phyloP scores from a whole-genome alignment of 2,329 filamentous ascomycete genomes.

The Colletotrichum somersetense region DNA sequence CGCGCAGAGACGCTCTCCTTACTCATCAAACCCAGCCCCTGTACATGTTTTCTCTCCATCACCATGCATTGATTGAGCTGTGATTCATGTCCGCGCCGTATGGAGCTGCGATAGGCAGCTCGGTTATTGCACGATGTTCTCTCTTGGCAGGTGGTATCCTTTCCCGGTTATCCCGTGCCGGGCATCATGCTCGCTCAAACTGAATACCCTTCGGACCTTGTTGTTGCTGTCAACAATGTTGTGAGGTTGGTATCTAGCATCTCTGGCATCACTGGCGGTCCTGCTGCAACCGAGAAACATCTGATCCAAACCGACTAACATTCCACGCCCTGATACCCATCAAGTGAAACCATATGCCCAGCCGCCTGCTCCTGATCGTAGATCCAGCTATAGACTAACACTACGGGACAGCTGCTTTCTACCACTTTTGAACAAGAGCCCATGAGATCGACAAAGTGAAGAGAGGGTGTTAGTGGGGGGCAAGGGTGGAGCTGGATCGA shows the following conservation, averaged over 20 bases:
- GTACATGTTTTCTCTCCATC: conserved; percentile 5
- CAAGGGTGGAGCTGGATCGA: neutral
- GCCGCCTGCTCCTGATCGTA: neutral
- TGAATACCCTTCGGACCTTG: neutral
- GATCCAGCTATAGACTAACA: neutral
- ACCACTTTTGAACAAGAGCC: neutral
- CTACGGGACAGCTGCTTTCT: neutral
- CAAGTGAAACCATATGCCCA: neutral
- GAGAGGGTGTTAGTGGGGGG: neutral
- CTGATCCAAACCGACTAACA: neutral
- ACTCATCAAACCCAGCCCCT: conserved; percentile 17
- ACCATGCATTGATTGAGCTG: conserved; percentile 12
- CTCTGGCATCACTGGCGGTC: neutral
- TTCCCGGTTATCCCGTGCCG: conserved; percentile 33
- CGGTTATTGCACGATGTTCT: conserved; percentile 31
- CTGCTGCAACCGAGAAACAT: neutral
- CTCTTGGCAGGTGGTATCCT: conserved; percentile 41
- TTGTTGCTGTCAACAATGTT: neutral
- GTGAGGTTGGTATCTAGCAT: too few species aligned
- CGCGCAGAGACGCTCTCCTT: neutral
- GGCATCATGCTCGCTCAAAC: conserved; percentile 18
- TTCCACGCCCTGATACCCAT: neutral
- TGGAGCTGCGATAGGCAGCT: conserved; percentile 26
- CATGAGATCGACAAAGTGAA: neutral
- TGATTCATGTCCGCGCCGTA: neutral